phyloP scores from a whole-genome alignment of 1,284 basidiomycete genomes.

The Ustilago shanxiensis region DNA sequence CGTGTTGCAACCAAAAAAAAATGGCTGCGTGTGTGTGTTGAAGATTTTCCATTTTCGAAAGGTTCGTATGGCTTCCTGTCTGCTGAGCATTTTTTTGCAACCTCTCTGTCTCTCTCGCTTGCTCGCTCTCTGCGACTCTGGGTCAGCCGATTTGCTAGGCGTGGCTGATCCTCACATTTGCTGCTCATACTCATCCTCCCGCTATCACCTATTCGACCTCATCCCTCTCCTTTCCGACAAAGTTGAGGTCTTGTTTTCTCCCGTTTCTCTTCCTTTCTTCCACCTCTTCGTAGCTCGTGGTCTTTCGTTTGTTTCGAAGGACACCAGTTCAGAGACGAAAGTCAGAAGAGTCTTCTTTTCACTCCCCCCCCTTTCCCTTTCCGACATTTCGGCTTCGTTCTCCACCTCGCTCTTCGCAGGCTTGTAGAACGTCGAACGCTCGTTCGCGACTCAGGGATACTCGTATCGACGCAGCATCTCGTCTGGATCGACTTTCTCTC shows the following conservation, averaged over 20 bases:
- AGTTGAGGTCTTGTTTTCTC: slow-evolving; percentile 37
- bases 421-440: slow-evolving; percentile 21
- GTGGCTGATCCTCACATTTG: background rate
- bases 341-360: slow-evolving; percentile 22
- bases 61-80: background rate
- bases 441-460: slow-evolving; percentile 10
- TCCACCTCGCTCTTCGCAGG: slow-evolving; percentile 16
- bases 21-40: background rate
- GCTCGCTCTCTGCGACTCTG: no score
- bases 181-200: background rate
- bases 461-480: slow-evolving; percentile 21
- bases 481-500: slow-evolving; percentile 23
- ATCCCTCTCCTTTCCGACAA: slow-evolving; percentile 32
- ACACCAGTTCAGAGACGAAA: slow-evolving; percentile 26
- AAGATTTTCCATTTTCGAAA: background rate
- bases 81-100: background rate
- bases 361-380: slow-evolving; percentile 5
- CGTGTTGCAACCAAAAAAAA: background rate
- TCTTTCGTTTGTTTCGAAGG: slow-evolving; percentile 35
- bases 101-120: no score
- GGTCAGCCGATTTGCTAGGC: background rate
- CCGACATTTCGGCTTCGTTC: slow-evolving; percentile 27
- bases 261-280: slow-evolving; percentile 11
- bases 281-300: slow-evolving; percentile 21
- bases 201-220: slow-evolving; percentile 25